Percentiles rank a stretch among this genome's conserved stretches.
These are phyloP conservation scores for Aegilops umbellulata DNA, from an alignment of 176 grass and related monocot genomes.

Conservation along the genomic window DNA sequence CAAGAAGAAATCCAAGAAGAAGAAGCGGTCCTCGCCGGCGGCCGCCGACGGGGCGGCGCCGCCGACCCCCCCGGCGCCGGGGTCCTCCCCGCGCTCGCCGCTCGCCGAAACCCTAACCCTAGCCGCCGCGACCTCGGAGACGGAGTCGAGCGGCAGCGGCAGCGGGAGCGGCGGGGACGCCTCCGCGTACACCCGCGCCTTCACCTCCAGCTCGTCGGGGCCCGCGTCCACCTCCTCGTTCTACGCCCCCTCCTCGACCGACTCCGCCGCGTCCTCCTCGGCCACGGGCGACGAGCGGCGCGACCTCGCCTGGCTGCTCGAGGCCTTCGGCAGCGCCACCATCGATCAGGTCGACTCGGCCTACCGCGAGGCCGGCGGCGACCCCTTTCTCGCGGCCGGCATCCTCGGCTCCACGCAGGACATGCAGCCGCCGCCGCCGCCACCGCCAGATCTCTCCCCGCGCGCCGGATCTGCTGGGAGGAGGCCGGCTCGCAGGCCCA, in stretches of 20 bases:
- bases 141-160: slow-evolving; percentile 14
- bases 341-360: slow-evolving; percentile 69
- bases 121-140: not conserved
- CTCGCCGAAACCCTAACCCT: slow-evolving; percentile 35
- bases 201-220: slow-evolving; percentile 29
- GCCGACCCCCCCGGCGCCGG: not conserved
- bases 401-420: slow-evolving; percentile 58
- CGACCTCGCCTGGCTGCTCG: slow-evolving; percentile 65
- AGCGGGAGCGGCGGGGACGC: slow-evolving; percentile 15
- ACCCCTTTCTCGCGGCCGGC: slow-evolving; percentile 60
- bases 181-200: slow-evolving; percentile 17
- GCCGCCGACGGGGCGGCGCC: not conserved
- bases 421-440: slow-evolving; percentile 9
- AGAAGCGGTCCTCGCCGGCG: slow-evolving; percentile 34
- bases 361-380: slow-evolving; percentile 54
- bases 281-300: slow-evolving; percentile 33
- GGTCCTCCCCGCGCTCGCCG: not conserved
- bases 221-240: slow-evolving; percentile 25
- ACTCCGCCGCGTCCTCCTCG: slow-evolving; percentile 32
- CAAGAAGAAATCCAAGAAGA: slow-evolving; percentile 58
- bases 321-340: slow-evolving; percentile 58
- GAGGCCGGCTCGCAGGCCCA: slow-evolving; percentile 31
- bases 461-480: slow-evolving; percentile 18
- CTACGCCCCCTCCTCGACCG: slow-evolving; percentile 31
- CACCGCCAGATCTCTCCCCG: slow-evolving; percentile 35